phyloP scores from a whole-genome alignment of 2,329 filamentous ascomycete genomes.

The Chrysoporthe deuterocubensis region DNA sequence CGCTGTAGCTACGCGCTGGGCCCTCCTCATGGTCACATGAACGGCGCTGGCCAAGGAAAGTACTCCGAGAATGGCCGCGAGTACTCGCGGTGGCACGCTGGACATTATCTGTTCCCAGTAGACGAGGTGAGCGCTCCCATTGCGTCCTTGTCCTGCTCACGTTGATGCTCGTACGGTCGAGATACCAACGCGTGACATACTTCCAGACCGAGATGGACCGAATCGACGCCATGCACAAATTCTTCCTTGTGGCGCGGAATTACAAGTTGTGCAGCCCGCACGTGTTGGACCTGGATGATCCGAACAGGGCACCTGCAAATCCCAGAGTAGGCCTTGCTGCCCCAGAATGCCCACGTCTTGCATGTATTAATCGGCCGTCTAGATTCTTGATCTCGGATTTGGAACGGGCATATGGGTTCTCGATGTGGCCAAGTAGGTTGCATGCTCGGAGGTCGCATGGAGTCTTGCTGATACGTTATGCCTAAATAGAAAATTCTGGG shows the following conservation, averaged over 20 bases:
- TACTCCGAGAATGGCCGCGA: slow-evolving; percentile 55
- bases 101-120: slow-evolving; percentile 64
- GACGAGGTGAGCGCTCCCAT: slow-evolving; percentile 51
- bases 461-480: slow-evolving; percentile 28
- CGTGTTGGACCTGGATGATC: slow-evolving; percentile 11
- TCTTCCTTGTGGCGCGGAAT: slow-evolving; percentile 57
- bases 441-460: slow-evolving; percentile 25
- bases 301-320: background rate
- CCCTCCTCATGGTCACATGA: background rate
- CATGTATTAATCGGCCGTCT: background rate
- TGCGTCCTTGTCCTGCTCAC: background rate
- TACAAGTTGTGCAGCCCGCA: slow-evolving; percentile 23
- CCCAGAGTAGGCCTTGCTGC: slow-evolving; percentile 15
- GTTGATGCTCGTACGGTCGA: background rate
- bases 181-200: slow-evolving; percentile 19
- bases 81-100: slow-evolving; percentile 60
- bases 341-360: no score
- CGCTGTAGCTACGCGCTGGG: slow-evolving; percentile 27
- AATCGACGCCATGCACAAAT: slow-evolving; percentile 65
- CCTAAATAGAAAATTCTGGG: slow-evolving; percentile 12
- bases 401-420: slow-evolving; percentile 93
- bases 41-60: slow-evolving; percentile 9
- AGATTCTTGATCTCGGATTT: slow-evolving; percentile 72
- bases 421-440: slow-evolving; percentile 75
- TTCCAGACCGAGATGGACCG: slow-evolving; percentile 59